These are phyloP conservation scores for Boletus rubroflammeus DNA, from an alignment of 768 basidiomycete genomes.

Conservation along the genomic window DNA sequence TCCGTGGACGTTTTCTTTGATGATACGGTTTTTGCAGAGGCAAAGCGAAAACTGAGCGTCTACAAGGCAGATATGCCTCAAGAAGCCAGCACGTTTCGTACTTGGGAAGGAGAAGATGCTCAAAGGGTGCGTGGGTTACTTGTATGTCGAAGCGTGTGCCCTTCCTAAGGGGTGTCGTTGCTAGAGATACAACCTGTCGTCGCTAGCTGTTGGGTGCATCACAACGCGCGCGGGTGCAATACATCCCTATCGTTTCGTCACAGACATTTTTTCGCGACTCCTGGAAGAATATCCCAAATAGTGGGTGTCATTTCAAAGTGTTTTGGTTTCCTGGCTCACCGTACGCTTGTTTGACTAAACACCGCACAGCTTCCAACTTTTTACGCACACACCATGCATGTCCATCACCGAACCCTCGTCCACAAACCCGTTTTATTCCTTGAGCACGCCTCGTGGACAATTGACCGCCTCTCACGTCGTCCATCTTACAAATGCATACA, in stretches of 20 bases:
- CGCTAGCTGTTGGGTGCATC: slow-evolving; percentile 47
- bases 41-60: slow-evolving; percentile 40
- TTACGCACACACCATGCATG: slow-evolving; percentile 42
- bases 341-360: neutral
- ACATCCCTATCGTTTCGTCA: slow-evolving; percentile 69
- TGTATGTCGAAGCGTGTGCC: neutral
- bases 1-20: slow-evolving; percentile 37
- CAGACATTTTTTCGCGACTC: slow-evolving; percentile 52
- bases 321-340: slow-evolving; percentile 3
- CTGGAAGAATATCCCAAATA: slow-evolving; percentile 43
- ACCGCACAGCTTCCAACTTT: slow-evolving; percentile 35
- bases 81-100: slow-evolving; percentile 34
- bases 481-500: slow-evolving; percentile 56
- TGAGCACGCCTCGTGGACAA: slow-evolving; percentile 42
- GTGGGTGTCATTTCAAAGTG: slow-evolving; percentile 21
- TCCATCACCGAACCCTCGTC: slow-evolving; percentile 31
- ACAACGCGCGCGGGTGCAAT: slow-evolving; percentile 55
- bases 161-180: neutral
- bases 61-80: slow-evolving; percentile 52
- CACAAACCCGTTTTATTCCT: slow-evolving; percentile 31
- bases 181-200: slow-evolving; percentile 50
- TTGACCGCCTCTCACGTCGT: slow-evolving; percentile 42
- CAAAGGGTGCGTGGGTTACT: slow-evolving; percentile 28
- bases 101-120: slow-evolving; percentile 33
- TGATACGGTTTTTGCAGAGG: slow-evolving; percentile 31